Base-by-base conservation (phyloP, 331 rosid genomes). In the Acacia concinna region DNA sequence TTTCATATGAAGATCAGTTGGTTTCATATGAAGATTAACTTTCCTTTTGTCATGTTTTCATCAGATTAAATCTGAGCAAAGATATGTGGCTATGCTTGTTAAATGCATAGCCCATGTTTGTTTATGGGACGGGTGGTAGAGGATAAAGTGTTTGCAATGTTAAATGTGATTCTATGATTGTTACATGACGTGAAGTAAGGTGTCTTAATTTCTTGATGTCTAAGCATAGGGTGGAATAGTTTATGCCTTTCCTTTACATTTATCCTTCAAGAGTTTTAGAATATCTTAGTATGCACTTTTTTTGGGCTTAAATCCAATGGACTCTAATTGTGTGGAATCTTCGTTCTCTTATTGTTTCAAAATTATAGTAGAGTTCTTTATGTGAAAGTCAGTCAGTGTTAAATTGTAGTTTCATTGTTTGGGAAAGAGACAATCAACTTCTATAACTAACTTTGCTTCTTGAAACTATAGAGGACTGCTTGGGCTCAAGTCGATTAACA, bases 11-110 rank as follows among this genome's bases (percentile, higher is more conserved):
- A 77, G 59, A 37, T 13, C 34, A 38, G 25, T 73, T 28, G 6
- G 64, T 21, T 44, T 13, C 17, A 23, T 49, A 6, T 73, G 70
- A 77, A 60, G 23, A 6, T 14, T 28, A 47, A 68, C 38, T 81
- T 81, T 41, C 20, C 38, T 68, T 81, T 56, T 27, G 25, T 44
- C 20, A 56, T 5, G 41, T 68, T 56, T 71, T 43, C 21, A 71
- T 76, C 34, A 67, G 34, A 49, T 72, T 68, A 57, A 37, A 37
- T 40, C 21, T 31, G 73, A 20, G 78, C 40, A n/a, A 52, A 74
- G 65, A 37, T 43, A 34, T 71, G 25, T 38, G 37, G 11, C 73
- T 67, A n/a, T 44, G 43, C 41, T 51, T 25, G 35, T 59, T 59
- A 68, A 69, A 60, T 77, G 78, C 37, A 31, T 44, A 47, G 44